Evolutionary conservation across 192 early-diverging fungal species (phyloP), one percentile per base, ranked within the genome.

Genomic region (Umbelopsis sp.): DNA sequence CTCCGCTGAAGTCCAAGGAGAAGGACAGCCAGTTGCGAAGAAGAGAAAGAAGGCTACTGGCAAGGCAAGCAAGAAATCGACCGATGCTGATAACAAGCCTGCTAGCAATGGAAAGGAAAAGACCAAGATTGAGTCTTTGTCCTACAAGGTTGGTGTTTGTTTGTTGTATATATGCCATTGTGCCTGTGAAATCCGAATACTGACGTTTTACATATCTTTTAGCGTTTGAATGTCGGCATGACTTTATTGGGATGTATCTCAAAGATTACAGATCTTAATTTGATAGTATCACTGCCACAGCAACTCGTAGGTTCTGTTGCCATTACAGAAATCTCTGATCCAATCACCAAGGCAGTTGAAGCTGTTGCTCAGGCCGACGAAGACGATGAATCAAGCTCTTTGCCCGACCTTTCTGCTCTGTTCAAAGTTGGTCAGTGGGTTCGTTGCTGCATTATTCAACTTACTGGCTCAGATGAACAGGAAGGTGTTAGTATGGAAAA

Each of bases 381-480:
- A 1, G 90, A 87, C 26, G 83, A 81, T 11, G 76, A 76, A 20
- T 74, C 86, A n/a, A 73, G 82, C 25, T 76, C 69, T 65, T 80
- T 95, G 43, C 95, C 94, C 6, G 83, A 93, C 52, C 84, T 97
- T 29, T 74, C 73, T 1, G 47, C 80, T 3, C 81, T 90, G 11
- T 96, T 97, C 79, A 78, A 80, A 72, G 68, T 98, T 70, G 97
- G 97, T 11, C 95, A 98, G 78, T 88, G 89, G 76, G 87, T 98
- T 29, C 86, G 87, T 17, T 96, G 94, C 71, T 83, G 77, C 6
- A 80, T 97, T 22, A 82, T 85, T 47, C 82, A 87, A 59, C 50
- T 92, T 17, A 84, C 83, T 71, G 69, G 82, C 34, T 65, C 74
- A 21, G 68, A 72, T 47, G 49, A 70, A 12, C 72, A 75, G 4